phyloP scores from a whole-genome alignment of 73 alveolate species.

The Symbiodinium natans region DNA sequence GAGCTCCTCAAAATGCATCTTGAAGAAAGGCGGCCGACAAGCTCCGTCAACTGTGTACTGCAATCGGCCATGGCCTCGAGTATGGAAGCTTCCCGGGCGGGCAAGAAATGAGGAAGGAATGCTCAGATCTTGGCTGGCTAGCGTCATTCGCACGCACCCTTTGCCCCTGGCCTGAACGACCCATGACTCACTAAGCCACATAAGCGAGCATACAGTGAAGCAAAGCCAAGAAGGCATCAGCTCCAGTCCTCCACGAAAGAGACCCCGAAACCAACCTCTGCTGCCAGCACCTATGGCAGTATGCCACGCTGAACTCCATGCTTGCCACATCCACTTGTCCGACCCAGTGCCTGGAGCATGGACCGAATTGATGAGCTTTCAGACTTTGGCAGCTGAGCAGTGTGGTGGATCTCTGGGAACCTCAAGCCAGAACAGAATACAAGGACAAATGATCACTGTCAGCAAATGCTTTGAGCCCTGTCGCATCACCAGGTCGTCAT shows the following conservation, averaged over 20 bases:
- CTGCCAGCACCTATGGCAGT: constrained; percentile 39
- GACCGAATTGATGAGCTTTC: background rate
- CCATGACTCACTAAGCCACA: too few species aligned
- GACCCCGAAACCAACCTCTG: constrained; percentile 27
- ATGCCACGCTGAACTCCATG: too few species aligned
- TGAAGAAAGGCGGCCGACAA: constrained; percentile 24
- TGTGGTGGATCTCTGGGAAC: constrained; percentile 77
- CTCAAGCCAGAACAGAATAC: background rate
- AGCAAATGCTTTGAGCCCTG: background rate
- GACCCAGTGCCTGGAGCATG: constrained; percentile 65
- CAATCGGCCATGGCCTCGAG: constrained; percentile 38
- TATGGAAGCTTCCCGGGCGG: too few species aligned
- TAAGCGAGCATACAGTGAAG: too few species aligned
- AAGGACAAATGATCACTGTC: too few species aligned
- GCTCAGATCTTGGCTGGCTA: constrained; percentile 20
- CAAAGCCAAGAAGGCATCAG: too few species aligned
- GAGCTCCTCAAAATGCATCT: constrained; percentile 54
- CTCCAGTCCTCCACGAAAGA: constrained; percentile 26
- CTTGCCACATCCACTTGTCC: too few species aligned
- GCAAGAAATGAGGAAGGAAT: too few species aligned
- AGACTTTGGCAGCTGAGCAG: constrained; percentile 55
- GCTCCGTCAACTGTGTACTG: constrained; percentile 81
- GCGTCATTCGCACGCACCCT: constrained; percentile 69
- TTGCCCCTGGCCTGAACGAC: constrained; percentile 66
- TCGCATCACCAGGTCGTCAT: constrained; percentile 37